Percentiles rank a stretch among this genome's conserved stretches.
Conservation (phyloP, 1,284 basidiomycete genomes). For the Boletellus sp. region DNA sequence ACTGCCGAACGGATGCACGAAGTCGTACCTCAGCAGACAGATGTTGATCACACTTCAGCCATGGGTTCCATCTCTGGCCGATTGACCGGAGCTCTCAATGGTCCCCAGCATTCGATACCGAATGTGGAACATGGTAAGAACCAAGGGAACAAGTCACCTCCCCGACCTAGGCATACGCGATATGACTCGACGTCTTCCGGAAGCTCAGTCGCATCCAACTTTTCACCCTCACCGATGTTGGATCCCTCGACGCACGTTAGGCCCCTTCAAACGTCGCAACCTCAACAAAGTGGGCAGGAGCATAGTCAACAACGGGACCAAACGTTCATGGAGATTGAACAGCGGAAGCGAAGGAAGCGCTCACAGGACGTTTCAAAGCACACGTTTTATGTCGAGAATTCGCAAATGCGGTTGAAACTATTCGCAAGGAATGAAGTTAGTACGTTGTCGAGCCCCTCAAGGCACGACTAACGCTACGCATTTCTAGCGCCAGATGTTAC, state of each 20-base stretch:
- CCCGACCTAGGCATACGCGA: slow-evolving; percentile 15
- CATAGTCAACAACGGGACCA: slow-evolving; percentile 21
- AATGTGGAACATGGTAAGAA: slow-evolving; percentile 5
- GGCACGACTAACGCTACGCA: slow-evolving; percentile 2
- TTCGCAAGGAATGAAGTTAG: slow-evolving; percentile 83
- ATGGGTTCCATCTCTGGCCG: slow-evolving; percentile 50
- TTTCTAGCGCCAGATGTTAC: slow-evolving; percentile 86
- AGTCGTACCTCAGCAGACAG: slow-evolving; percentile 11
- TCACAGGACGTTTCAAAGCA: slow-evolving; percentile 75
- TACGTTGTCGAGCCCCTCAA: not conserved
- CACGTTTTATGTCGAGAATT: slow-evolving; percentile 92
- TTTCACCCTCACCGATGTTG: slow-evolving; percentile 52
- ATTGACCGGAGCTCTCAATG: slow-evolving; percentile 47
- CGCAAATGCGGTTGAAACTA: slow-evolving; percentile 86
- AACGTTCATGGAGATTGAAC: slow-evolving; percentile 28
- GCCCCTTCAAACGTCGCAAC: slow-evolving; percentile 39
- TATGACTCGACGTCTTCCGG: slow-evolving; percentile 27
- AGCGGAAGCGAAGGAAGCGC: slow-evolving; percentile 43
- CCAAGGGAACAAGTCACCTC: slow-evolving; percentile 1
- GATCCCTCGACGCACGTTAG: slow-evolving; percentile 75
- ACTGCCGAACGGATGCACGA: slow-evolving; percentile 14
- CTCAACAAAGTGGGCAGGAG: slow-evolving; percentile 23
- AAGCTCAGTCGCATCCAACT: slow-evolving; percentile 35
- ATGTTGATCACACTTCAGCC: slow-evolving; percentile 36
- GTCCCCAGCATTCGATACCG: slow-evolving; percentile 14